phyloP scores from a whole-genome alignment of 139 green algal species.

The Dunaliella primolecta region DNA sequence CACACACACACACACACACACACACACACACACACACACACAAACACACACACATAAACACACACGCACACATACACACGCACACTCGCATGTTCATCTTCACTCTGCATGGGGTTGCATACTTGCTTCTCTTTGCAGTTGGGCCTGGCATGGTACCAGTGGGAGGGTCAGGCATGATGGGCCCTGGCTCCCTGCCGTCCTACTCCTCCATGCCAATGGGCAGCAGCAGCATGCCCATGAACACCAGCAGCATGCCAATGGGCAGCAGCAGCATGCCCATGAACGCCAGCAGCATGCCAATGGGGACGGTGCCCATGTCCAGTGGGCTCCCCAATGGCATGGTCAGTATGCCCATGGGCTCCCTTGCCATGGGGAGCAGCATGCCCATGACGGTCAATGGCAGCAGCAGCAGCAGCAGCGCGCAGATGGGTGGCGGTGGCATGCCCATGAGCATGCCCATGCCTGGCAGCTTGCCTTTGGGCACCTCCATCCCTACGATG shows the following conservation, averaged over 20 bases:
- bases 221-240: neutral
- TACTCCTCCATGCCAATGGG: neutral
- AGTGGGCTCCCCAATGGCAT: too few species aligned
- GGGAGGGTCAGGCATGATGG: neutral
- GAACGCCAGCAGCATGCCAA: neutral
- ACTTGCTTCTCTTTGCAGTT: neutral
- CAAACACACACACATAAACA: neutral
- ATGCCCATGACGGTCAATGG: slow-evolving; percentile 12
- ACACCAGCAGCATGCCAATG: neutral
- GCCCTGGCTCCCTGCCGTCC: too few species aligned
- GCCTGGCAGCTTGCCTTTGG: too few species aligned
- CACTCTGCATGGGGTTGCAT: neutral
- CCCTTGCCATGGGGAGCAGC: slow-evolving; percentile 6
- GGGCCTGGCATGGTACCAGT: neutral
- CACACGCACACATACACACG: neutral
- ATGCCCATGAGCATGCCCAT: too few species aligned
- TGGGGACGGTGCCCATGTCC: neutral
- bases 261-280: neutral
- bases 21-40: neutral
- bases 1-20: neutral
- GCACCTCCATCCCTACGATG: too few species aligned
- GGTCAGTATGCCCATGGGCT: neutral
- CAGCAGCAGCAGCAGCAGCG: too few species aligned
- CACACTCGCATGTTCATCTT: neutral
- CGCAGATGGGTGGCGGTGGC: too few species aligned